phyloP scores from a whole-genome alignment of 768 basidiomycete species.

The Aureoboletus auriporus region DNA sequence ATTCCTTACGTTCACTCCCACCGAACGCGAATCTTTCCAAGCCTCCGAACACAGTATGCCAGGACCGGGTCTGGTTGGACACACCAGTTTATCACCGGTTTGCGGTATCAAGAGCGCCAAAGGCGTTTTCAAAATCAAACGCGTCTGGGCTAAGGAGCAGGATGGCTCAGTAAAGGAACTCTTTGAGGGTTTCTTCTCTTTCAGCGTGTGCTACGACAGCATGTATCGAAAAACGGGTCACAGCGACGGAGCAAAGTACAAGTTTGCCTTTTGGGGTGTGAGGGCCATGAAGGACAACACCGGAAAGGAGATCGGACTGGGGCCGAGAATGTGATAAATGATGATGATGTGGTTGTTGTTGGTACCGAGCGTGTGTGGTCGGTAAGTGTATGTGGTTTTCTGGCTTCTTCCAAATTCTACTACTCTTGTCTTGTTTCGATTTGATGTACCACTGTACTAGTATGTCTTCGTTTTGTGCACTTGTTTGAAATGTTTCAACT shows the following conservation, averaged over 20 bases:
- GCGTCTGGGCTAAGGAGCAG: conserved; percentile 29
- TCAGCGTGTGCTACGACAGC: conserved; percentile 31
- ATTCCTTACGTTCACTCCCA: conserved; percentile 25
- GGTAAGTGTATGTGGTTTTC: too few relatives aligned
- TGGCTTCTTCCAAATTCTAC: too few relatives aligned
- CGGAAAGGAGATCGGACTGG: conserved; percentile 34
- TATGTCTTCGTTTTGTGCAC: neutral
- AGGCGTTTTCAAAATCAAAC: conserved; percentile 34
- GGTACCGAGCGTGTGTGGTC: too few relatives aligned
- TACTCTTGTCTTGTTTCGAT: too few relatives aligned
- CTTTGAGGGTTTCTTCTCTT: conserved; percentile 38
- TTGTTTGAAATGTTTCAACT: neutral
- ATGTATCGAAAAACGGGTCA: conserved; percentile 36
- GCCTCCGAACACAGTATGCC: conserved; percentile 16
- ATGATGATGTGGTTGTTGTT: too few relatives aligned
- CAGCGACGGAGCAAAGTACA: conserved; percentile 27
- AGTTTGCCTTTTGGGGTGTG: conserved; percentile 37
- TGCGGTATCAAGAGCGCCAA: conserved; percentile 34
- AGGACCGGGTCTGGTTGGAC: conserved; percentile 28
- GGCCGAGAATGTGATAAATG: conserved; percentile 17
- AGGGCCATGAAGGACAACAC: conserved; percentile 31
- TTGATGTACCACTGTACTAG: neutral
- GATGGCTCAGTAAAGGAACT: conserved; percentile 27
- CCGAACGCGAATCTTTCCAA: conserved; percentile 24
- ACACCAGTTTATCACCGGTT: conserved; percentile 16